Evolutionary conservation across 2,329 filamentous ascomycete genomes (phyloP).

Genomic region (Aspergillus terreus): DNA sequence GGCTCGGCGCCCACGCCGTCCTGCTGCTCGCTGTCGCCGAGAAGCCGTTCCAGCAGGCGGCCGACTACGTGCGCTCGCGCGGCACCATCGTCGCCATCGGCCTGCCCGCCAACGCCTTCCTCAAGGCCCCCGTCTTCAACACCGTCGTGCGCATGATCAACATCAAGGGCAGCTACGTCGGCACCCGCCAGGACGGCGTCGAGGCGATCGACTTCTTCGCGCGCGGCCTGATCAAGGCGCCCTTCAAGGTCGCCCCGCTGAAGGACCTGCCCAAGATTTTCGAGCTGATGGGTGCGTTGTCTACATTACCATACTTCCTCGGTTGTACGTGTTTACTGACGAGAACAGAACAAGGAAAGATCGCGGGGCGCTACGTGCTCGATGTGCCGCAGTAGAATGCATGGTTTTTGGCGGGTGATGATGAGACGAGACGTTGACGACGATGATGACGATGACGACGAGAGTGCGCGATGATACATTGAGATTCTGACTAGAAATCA

Average conservation of each 20-base stretch:
- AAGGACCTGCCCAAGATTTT: slow-evolving; percentile 78
- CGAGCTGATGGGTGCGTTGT: slow-evolving; percentile 58
- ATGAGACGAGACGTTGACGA: not conserved
- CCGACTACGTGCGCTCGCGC: slow-evolving; percentile 77
- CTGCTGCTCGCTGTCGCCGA: slow-evolving; percentile 81
- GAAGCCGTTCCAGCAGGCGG: slow-evolving; percentile 93
- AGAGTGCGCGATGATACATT: too few relatives aligned
- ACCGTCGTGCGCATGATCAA: slow-evolving; percentile 85
- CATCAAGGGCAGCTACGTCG: slow-evolving; percentile 92
- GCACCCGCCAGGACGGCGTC: slow-evolving; percentile 80
- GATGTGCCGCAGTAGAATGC: slow-evolving; percentile 35
- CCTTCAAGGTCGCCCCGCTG: slow-evolving; percentile 80
- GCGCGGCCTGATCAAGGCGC: slow-evolving; percentile 78
- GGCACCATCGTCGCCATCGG: slow-evolving; percentile 87
- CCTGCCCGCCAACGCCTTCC: slow-evolving; percentile 73
- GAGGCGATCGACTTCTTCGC: slow-evolving; percentile 90
- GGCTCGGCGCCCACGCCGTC: slow-evolving; percentile 81
- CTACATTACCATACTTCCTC: not conserved
- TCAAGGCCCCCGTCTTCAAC: slow-evolving; percentile 83
- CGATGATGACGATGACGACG: not conserved
- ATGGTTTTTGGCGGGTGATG: not conserved
- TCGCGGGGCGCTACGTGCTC: slow-evolving; percentile 43
- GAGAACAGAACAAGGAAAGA: slow-evolving; percentile 34
- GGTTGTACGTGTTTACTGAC: slow-evolving; percentile 14
- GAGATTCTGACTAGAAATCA: too few relatives aligned